These are phyloP conservation scores for Suillus americanus DNA, from an alignment of 768 basidiomycete species.

Conservation along the genomic window DNA sequence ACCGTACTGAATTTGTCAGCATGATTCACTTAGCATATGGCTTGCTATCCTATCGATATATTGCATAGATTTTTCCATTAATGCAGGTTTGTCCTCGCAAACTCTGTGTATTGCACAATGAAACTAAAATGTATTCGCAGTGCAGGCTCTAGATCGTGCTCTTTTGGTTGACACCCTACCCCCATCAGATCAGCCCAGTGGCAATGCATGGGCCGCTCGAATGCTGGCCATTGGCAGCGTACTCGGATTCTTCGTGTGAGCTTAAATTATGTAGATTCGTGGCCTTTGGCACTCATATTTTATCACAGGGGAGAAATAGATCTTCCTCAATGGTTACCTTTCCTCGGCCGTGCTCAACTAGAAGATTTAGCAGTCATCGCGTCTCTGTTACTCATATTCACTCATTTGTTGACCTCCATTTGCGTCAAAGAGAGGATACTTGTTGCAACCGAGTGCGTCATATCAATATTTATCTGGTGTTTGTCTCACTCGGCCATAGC, in stretches of 20 bases:
- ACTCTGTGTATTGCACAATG: background rate
- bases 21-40: conserved; percentile 66
- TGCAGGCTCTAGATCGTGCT: conserved; percentile 89
- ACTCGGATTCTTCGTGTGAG: conserved; percentile 85
- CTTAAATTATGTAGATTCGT: conserved; percentile 9
- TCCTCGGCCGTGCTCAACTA: conserved; percentile 77
- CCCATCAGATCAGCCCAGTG: conserved; percentile 69
- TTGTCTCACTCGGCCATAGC: conserved; percentile 9
- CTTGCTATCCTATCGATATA: conserved; percentile 76
- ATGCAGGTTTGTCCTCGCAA: conserved; percentile 40
- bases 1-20: conserved; percentile 35
- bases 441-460: conserved; percentile 37
- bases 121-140: conserved; percentile 34
- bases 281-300: background rate
- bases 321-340: conserved; percentile 66
- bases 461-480: background rate
- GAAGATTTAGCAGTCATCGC: conserved; percentile 80
- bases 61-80: conserved; percentile 64
- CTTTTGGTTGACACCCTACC: conserved; percentile 86
- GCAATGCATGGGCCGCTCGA: conserved; percentile 95
- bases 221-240: conserved; percentile 89
- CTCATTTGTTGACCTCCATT: conserved; percentile 62
- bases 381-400: conserved; percentile 58
- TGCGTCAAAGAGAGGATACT: conserved; percentile 77
- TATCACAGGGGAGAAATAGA: conserved; percentile 71